Evolutionary conservation across 2,329 filamentous ascomycete genomes (phyloP).

Genomic region (Fusarium domesticum): DNA sequence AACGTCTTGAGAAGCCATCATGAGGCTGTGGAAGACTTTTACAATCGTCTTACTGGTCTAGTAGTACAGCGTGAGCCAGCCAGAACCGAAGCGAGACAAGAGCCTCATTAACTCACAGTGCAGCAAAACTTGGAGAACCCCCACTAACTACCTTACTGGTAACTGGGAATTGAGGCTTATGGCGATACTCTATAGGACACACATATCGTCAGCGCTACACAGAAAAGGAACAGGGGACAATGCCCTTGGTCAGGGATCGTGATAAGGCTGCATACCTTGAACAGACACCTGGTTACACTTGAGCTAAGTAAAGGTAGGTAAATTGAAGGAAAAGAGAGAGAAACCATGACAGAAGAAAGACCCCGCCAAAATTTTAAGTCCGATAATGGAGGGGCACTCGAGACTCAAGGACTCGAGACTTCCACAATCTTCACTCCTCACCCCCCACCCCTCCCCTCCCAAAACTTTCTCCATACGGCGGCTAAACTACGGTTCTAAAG

Average conservation of each 20-base stretch:
- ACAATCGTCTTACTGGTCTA: neutral
- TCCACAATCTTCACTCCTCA: too few relatives aligned
- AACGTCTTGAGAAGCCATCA: slow-evolving; percentile 36
- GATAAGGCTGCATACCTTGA: slow-evolving; percentile 13
- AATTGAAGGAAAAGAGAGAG: slow-evolving; percentile 14
- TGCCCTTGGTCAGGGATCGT: slow-evolving; percentile 10
- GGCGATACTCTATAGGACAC: slow-evolving; percentile 9
- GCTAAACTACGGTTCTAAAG: slow-evolving; percentile 18
- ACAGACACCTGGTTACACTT: slow-evolving; percentile 5
- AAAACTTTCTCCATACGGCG: slow-evolving; percentile 4
- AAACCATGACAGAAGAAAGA: too few relatives aligned
- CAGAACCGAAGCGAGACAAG: neutral
- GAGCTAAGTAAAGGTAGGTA: slow-evolving; percentile 11
- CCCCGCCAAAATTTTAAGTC: too few relatives aligned
- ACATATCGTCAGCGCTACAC: slow-evolving; percentile 2
- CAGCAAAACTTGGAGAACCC: slow-evolving; percentile 16
- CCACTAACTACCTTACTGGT: slow-evolving; percentile 16
- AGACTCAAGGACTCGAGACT: too few relatives aligned
- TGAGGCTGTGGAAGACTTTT: neutral
- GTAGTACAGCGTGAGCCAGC: neutral
- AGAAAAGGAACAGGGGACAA: slow-evolving; percentile 4
- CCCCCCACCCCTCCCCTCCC: neutral
- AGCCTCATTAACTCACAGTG: slow-evolving; percentile 13
- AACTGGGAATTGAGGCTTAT: slow-evolving; percentile 15
- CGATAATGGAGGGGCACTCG: too few relatives aligned